Evolutionary conservation across 2,329 filamentous ascomycete species (phyloP), one percentile per base, ranked within the genome.

Genomic region (Neurospora sp.): DNA sequence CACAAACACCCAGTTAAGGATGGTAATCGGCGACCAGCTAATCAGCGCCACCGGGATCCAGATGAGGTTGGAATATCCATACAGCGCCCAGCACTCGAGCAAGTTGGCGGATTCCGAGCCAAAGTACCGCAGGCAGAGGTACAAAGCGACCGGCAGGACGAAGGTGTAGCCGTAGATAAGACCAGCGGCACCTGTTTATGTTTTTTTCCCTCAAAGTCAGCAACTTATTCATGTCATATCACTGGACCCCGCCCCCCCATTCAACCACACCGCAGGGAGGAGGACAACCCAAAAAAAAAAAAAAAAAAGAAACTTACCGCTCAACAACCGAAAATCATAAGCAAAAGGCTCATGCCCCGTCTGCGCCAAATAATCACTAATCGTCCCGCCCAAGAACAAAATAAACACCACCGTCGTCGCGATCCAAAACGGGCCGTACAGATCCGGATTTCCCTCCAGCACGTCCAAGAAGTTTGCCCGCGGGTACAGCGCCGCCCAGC

Each of bases 351-450:
- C 86, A 69, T 88, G 86, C n/a, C 84, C 84, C 62, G 87, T 87
- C 33, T 86, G 86, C 36, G 91, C 88, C 67, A 97, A 83, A 80
- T 97, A 98, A 81, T 96, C 91, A 78, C 91, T 96, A 74, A 99
- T 97, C 0, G 96, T 98, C 13, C 96, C 96, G 0, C 95, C 96
- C 66, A 99, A 80, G 81, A 99, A 99, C 39, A 99, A 82, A 71
- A 99, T 98, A 73, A 99, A 87, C 13, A 99, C 91, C 10, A 99
- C 96, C 0, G 96, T 98, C 0, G 96, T 98, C 10, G 96, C 96
- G 82, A 99, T 98, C 96, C 96, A 99, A 78, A 98, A 93, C 1
- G 96, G 96, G 0, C 95, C 95, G 84, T 99, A 99, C 40, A 99
- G 84, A 78, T 99, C 96, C 1, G 96, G 93, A 79, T 98, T 98